Evolutionary conservation across 441 rosid genomes (phyloP).

Genomic region (Viola pubescens): DNA sequence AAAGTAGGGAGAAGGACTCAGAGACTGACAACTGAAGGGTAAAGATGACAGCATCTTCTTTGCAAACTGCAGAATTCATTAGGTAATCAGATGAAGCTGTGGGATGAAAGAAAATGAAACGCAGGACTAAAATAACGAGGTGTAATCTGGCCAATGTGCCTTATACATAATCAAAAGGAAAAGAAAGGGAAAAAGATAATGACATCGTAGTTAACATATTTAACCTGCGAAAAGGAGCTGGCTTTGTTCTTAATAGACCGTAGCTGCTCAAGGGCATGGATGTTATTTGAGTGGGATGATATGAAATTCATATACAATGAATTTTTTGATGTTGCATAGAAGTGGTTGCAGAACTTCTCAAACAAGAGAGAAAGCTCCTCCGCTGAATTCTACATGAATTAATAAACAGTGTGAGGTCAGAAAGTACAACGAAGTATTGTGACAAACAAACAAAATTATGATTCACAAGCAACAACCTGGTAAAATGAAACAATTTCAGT

Average conservation of each 20-base stretch:
- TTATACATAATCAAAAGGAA: neutral
- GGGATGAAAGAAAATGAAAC: slow-evolving; percentile 3
- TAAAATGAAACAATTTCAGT: slow-evolving; percentile 90
- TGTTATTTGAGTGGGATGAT: slow-evolving; percentile 78
- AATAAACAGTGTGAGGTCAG: slow-evolving; percentile 8
- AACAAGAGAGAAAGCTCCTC: slow-evolving; percentile 76
- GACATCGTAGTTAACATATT: slow-evolving; percentile 2
- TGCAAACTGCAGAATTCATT: slow-evolving; percentile 56
- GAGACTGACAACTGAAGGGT: slow-evolving; percentile 84
- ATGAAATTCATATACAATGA: slow-evolving; percentile 66
- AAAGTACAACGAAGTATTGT: slow-evolving; percentile 4
- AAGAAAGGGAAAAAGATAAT: neutral
- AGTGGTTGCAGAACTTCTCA: slow-evolving; percentile 79
- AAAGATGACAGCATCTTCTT: slow-evolving; percentile 82
- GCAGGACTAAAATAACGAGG: neutral
- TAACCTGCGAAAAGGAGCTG: slow-evolving; percentile 54
- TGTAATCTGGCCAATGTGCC: neutral
- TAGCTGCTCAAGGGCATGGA: slow-evolving; percentile 73
- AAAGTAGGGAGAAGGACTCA: slow-evolving; percentile 91
- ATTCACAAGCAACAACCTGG: slow-evolving; percentile 43
- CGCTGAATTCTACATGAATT: slow-evolving; percentile 63
- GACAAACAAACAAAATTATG: slow-evolving; percentile 1
- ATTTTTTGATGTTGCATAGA: slow-evolving; percentile 56
- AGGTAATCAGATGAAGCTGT: slow-evolving; percentile 12
- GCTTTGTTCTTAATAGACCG: slow-evolving; percentile 59